Evolutionary conservation across 176 grass and related monocot species (phyloP).

Genomic region (Oryza punctata): DNA sequence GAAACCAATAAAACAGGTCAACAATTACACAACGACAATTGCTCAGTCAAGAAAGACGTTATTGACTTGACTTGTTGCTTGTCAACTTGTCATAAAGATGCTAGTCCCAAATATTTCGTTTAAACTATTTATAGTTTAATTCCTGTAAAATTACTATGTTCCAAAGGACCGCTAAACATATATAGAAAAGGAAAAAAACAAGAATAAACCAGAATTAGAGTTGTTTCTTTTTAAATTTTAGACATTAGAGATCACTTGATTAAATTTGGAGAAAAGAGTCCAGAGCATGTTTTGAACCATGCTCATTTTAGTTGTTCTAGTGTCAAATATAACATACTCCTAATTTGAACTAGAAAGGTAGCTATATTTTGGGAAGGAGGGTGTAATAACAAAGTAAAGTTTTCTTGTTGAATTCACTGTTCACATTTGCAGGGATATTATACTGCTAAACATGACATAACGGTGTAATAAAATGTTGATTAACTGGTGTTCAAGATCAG

Average conservation of each 20-base stretch:
- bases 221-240: not conserved
- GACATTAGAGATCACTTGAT: not conserved
- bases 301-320: not conserved
- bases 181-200: not conserved
- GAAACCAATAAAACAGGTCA: conserved; percentile 37
- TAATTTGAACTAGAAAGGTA: no score
- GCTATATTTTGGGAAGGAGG: no score
- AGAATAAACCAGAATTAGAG: not conserved
- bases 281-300: conserved; percentile 2
- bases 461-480: not conserved
- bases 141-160: no score
- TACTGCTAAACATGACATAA: not conserved
- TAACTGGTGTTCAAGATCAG: conserved; percentile 10
- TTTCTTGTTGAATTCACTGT: conserved; percentile 9
- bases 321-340: conserved; percentile 1
- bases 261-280: conserved; percentile 13
- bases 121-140: not conserved
- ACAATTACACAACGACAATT: not conserved
- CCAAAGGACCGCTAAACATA: no score
- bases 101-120: not conserved
- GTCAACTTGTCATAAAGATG: not conserved
- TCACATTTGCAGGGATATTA: conserved; percentile 15
- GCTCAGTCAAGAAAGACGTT: not conserved
- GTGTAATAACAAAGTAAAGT: not conserved
- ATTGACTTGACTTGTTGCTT: not conserved